Base-by-base conservation (phyloP, 148 eudicot species). In the Selenicereus undatus region DNA sequence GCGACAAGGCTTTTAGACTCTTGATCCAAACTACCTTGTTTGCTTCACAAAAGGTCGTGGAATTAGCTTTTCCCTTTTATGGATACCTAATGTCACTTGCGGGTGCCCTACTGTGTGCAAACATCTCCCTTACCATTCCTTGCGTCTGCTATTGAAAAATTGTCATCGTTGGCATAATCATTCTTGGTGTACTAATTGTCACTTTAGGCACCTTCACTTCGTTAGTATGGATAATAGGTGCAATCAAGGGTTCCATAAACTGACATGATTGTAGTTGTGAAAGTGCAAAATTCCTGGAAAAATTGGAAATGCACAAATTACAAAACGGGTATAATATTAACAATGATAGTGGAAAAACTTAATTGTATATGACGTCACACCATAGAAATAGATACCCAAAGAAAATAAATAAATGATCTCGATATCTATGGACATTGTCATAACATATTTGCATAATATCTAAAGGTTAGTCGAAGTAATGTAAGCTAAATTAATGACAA, bases 11-110 rank as follows among this genome's bases (percentile, higher is more conserved):
- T 0, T 68, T 76, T 20, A 84, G 79, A 45, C 27, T 84, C 1
- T 22, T 77, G 48, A 74, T 88, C 77, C 64, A 87, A 56, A 56
- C 83, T 10, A 42, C 72, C 52, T 77, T 88, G 60, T 83, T 86
- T 3, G 11, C 84, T 24, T 79, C 83, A 71, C 84, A 86, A 29
- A 58, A 45, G 29, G 20, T 29, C n/a, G 26, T 83, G 10, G 82
- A 82, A 0, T 79, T 39, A 60, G 68, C 6, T 12, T 24, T 79
- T 20, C 76, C 50, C 20, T 30, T 22, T 50, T 32, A 32, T 54
- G 43, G 81, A 27, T 30, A 80, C n/a, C 54, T 84, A 43, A 81
- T 84, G 75, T 81, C 81, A 24, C 8, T 84, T 10, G 60, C 64
- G 0, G 86, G 86, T 8, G 81, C 86, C 0, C 42, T 76, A 11